Base-by-base conservation (phyloP, 495 filamentous ascomycete species). In the Terfezia boudieri region DNA sequence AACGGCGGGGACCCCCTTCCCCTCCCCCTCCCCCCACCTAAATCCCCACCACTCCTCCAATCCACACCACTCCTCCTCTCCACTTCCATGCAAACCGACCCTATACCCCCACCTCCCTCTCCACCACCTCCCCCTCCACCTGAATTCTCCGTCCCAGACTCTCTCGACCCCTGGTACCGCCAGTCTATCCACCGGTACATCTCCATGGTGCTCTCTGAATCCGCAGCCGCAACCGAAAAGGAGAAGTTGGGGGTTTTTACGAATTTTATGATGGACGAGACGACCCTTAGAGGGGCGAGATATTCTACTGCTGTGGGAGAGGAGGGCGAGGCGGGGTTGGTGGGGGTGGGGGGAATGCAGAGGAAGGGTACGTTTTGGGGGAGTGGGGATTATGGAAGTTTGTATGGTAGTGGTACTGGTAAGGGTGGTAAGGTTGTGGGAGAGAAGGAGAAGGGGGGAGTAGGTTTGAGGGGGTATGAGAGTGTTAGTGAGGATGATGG, bases 231-330 rank as follows among this genome's bases (percentile, higher is more conserved):
- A 9, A 64, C 54, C 2, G 62, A 65, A 20, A 55, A 64, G 16
- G 62, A 61, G 26, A 64, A 64, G 36, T 49, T 65, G 9, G 64
- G 49, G 36, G 49, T 64, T 2, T 65, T 65, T 23, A 57, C 60
- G 2, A 55, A 60, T 5, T 65, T 64, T 37, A 65, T 65, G 62
- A 59, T 64, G 35, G 54, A 61, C 10, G 62, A 65, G 50, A 64
- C 61, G 26, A 64, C 59, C 37, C 43, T 65, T 17, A 62, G 62
- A 11, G 62, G 62, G 7, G 53, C 61, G 50, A 52, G 59, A 35
- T 65, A 65, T 52, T 46, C 41, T 4, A 20, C 41, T 14, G 41
- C 41, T 14, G 41, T 46, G 17, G 41, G 41, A 4, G 26, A 32
- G 26, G 26, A 32, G 17, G 41, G 14, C 4, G 14, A 46, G 17